These are phyloP conservation scores for Zea luxurians DNA, from an alignment of 176 grass and related monocot species.

Conservation along the genomic window DNA sequence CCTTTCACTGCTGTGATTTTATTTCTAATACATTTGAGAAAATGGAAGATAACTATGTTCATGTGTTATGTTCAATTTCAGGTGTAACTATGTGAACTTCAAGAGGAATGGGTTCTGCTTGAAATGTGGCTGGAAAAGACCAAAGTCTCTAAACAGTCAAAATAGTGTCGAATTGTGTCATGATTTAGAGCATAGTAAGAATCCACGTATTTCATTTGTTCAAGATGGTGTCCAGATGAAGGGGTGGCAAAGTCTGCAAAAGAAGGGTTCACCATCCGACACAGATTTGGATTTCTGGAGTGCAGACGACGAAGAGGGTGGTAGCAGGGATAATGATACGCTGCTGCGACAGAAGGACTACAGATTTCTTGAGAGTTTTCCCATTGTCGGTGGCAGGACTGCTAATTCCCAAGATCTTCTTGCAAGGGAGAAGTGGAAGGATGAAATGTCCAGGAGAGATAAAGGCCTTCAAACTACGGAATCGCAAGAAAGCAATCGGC, in stretches of 20 bases:
- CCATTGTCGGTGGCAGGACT: slow-evolving; percentile 65
- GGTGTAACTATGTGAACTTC: slow-evolving; percentile 96
- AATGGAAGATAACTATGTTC: slow-evolving; percentile 27
- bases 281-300: slow-evolving; percentile 66
- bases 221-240: slow-evolving; percentile 43
- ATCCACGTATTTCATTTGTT: slow-evolving; percentile 64
- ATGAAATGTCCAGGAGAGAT: slow-evolving; percentile 59
- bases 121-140: slow-evolving; percentile 85
- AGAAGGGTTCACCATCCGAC: slow-evolving; percentile 27
- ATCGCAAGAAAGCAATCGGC: slow-evolving; percentile 1
- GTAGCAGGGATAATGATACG: background rate
- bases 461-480: slow-evolving; percentile 32
- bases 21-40: slow-evolving; percentile 15
- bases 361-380: slow-evolving; percentile 59
- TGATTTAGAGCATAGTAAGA: slow-evolving; percentile 43
- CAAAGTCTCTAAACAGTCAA: slow-evolving; percentile 69
- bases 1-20: slow-evolving; percentile 9
- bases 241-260: slow-evolving; percentile 33
- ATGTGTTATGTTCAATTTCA: slow-evolving; percentile 38
- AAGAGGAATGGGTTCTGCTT: slow-evolving; percentile 78
- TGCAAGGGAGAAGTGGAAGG: slow-evolving; percentile 74
- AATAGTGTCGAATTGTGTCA: slow-evolving; percentile 32
- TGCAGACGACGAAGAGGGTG: slow-evolving; percentile 30
- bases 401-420: slow-evolving; percentile 53
- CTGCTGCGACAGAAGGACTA: slow-evolving; percentile 32